These are phyloP conservation scores for Leccinellum albellum DNA, from an alignment of 768 basidiomycete species.

Conservation along the genomic window DNA sequence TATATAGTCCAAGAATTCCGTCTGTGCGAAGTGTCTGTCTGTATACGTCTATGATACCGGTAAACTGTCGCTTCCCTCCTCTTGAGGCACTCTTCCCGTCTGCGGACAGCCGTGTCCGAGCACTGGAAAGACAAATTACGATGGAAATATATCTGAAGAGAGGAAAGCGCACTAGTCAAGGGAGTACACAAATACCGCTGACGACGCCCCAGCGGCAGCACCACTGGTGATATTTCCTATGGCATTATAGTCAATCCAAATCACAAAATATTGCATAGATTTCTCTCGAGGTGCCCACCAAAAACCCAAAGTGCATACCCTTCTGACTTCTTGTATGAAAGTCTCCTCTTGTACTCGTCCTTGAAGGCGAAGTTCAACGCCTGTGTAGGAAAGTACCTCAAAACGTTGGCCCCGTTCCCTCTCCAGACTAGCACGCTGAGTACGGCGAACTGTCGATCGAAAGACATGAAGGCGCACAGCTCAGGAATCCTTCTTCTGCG, in stretches of 20 bases:
- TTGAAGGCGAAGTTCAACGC: slow-evolving; percentile 49
- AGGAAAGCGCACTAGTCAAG: slow-evolving; percentile 37
- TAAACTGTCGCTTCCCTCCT: slow-evolving; percentile 40
- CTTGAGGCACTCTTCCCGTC: slow-evolving; percentile 36
- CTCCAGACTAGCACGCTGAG: slow-evolving; percentile 37
- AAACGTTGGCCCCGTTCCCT: slow-evolving; percentile 41
- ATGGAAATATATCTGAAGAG: not conserved
- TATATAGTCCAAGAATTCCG: slow-evolving; percentile 39
- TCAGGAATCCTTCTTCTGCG: slow-evolving; percentile 35
- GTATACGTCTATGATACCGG: slow-evolving; percentile 41
- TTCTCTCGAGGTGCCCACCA: slow-evolving; percentile 17
- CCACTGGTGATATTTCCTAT: slow-evolving; percentile 41
- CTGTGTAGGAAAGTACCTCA: slow-evolving; percentile 46
- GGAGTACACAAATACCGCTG: slow-evolving; percentile 43
- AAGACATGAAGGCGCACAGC: slow-evolving; percentile 27
- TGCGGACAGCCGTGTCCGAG: slow-evolving; percentile 40
- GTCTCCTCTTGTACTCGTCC: slow-evolving; percentile 38
- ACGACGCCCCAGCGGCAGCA: slow-evolving; percentile 42
- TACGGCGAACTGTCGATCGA: not conserved
- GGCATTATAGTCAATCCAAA: not conserved
- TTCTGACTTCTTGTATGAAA: slow-evolving; percentile 36
- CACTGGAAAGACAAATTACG: slow-evolving; percentile 19
- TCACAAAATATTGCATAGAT: not conserved
- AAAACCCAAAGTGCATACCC: slow-evolving; percentile 36
- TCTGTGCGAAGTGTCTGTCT: slow-evolving; percentile 40